Evolutionary conservation across 1,139 yeast genomes (phyloP), one percentile per base, ranked within the genome.

Genomic region (Diutina scorzettiae): DNA sequence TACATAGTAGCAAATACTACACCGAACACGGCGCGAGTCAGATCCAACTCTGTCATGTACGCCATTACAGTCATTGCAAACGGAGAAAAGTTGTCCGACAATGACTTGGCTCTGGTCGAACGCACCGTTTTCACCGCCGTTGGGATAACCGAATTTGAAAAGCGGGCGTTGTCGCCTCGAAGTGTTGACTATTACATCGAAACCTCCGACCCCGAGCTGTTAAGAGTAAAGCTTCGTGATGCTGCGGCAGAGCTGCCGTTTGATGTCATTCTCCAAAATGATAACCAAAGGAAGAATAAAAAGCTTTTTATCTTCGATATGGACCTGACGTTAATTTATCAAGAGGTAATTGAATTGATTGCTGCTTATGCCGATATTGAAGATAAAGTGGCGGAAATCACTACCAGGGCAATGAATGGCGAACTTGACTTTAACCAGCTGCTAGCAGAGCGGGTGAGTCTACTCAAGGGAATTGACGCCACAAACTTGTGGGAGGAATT

Each of bases 341-440:
- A 93, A 61, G 99, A 93, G 61, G 97, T 91, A 41, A 91, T 91
- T 51, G 99, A 93, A 57, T 64, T 91, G 56, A 89, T 93, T 50
- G 98, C 98, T 3, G 86, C 82, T 0, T 78, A 80, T 51, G 94
- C 91, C n/a, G 69, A 71, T 47, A 87, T 84, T 24, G 93, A 84
- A 51, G 74, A 68, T 2, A 65, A 81, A 56, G 95, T 85, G 12
- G 78, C 83, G 5, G 76, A 71, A 43, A 89, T 93, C 54, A 93
- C 99, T 4, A 87, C 83, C 39, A 70, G 89, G 34, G 98, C 98
- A 30, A 93, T 93, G 99, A 87, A 89, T 53, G 97, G 97, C 23
- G 96, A 91, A 55, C 66, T 93, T 20, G 97, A 93, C 57, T 93
- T 93, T 64, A 79, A 76, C 48, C 84, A 83, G 52, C 85, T 96